Percentiles rank a stretch among this genome's conserved stretches.
These are phyloP conservation scores for Bryoerythrophyllum caledonicum DNA, from an alignment of 225 moss, liverwort and hornwort genomes.

Conservation along the genomic window DNA sequence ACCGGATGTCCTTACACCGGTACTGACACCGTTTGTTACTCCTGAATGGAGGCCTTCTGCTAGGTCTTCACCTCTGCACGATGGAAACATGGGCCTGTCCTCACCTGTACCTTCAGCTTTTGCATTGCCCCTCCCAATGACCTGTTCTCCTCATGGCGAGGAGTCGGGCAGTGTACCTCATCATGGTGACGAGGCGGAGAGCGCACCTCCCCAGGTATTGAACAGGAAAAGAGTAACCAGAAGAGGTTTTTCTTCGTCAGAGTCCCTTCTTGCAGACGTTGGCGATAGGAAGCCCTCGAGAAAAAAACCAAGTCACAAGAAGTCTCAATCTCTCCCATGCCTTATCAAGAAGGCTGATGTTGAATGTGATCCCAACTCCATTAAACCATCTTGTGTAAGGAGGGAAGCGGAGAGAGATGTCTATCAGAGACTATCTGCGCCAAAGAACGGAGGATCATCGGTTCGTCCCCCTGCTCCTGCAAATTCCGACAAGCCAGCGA, in stretches of 20 bases:
- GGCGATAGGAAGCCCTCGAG: constrained; percentile 45
- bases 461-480: constrained; percentile 20
- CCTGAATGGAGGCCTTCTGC: constrained; percentile 44
- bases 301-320: constrained; percentile 54
- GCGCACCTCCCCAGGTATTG: constrained; percentile 34
- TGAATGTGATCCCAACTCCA: constrained; percentile 32
- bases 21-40: constrained; percentile 43
- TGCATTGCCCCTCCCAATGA: constrained; percentile 26
- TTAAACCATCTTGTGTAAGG: constrained; percentile 22
- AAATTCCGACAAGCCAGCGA: constrained; percentile 26
- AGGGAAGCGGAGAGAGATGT: constrained; percentile 47
- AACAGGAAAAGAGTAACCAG: constrained; percentile 51
- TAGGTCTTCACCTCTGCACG: constrained; percentile 24
- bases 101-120: constrained; percentile 31
- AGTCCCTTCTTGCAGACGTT: constrained; percentile 43
- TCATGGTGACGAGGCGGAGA: constrained; percentile 24
- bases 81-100: constrained; percentile 28
- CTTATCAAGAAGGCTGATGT: constrained; percentile 37
- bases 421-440: constrained; percentile 47
- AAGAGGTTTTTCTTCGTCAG: constrained; percentile 56
- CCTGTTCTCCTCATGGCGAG: constrained; percentile 23
- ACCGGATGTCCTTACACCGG: constrained; percentile 38
- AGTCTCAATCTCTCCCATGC: constrained; percentile 45
- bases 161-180: constrained; percentile 23
- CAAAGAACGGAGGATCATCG: constrained; percentile 42